Percentiles rank a stretch among this genome's conserved stretches.
Evolutionary conservation across 768 basidiomycete genomes (phyloP).

Genomic region (Candolleomyces aberdarensis): DNA sequence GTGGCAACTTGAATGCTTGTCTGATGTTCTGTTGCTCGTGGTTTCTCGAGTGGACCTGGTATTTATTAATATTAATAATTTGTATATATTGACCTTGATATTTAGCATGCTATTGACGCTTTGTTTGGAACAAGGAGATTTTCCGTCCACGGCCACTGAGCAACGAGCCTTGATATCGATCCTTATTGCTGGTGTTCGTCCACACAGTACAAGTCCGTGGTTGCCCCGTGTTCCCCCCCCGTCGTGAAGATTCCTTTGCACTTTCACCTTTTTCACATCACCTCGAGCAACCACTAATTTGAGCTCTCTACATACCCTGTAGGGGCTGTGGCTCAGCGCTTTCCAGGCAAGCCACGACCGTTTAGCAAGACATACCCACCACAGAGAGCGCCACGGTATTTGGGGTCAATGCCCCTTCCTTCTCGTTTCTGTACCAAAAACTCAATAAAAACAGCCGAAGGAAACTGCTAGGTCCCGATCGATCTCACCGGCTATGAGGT

Average conservation of each 20-base stretch:
- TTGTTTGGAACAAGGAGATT: too few relatives aligned
- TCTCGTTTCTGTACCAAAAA: background rate
- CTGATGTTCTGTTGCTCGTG: background rate
- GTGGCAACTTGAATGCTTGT: background rate
- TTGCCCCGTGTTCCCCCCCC: too few relatives aligned
- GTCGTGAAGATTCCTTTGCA: too few relatives aligned
- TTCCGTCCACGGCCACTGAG: too few relatives aligned
- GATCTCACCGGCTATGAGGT: constrained; percentile 38
- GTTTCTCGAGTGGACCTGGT: background rate
- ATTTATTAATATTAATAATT: too few relatives aligned
- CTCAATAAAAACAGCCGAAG: constrained; percentile 15
- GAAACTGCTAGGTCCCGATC: constrained; percentile 36
- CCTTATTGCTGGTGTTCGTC: too few relatives aligned
- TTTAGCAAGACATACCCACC: background rate
- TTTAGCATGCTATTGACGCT: too few relatives aligned
- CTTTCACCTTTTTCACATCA: too few relatives aligned
- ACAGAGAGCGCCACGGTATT: constrained; percentile 33
- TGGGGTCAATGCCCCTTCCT: constrained; percentile 28
- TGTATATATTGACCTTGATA: too few relatives aligned
- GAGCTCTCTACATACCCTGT: background rate
- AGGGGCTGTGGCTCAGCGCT: background rate
- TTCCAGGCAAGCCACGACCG: background rate
- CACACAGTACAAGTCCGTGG: too few relatives aligned
- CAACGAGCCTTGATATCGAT: too few relatives aligned
- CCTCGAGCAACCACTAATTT: background rate